Percentiles rank a stretch among this genome's conserved stretches.
Conservation (phyloP, 2,329 filamentous ascomycete species). For the Blastomyces emzantsi region DNA sequence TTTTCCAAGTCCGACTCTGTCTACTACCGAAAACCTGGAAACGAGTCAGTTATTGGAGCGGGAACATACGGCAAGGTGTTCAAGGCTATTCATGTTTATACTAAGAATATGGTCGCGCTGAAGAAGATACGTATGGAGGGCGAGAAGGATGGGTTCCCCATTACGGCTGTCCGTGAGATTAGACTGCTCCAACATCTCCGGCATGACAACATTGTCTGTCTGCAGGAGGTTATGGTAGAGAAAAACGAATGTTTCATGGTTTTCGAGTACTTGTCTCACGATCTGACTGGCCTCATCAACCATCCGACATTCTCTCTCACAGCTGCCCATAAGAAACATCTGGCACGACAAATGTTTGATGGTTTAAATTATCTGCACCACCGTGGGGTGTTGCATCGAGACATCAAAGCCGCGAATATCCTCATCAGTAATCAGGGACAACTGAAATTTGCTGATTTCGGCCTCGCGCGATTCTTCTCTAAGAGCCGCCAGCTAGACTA, state of each 20-base stretch:
- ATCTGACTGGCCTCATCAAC: slow-evolving; percentile 88
- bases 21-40: slow-evolving; percentile 92
- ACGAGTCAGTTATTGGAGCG: slow-evolving; percentile 91
- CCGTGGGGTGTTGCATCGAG: slow-evolving; percentile 86
- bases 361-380: slow-evolving; percentile 89
- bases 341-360: slow-evolving; percentile 87
- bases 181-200: slow-evolving; percentile 90
- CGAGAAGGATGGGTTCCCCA: slow-evolving; percentile 97
- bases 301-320: slow-evolving; percentile 86
- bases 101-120: slow-evolving; percentile 69
- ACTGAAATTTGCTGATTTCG: slow-evolving; percentile 92
- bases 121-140: slow-evolving; percentile 99
- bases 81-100: slow-evolving; percentile 72
- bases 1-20: slow-evolving; percentile 75
- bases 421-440: slow-evolving; percentile 82
- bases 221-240: slow-evolving; percentile 99
- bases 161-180: slow-evolving; percentile 93
- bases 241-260: slow-evolving; percentile 99
- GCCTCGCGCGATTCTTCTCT: slow-evolving; percentile 89
- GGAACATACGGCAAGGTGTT: slow-evolving; percentile 97
- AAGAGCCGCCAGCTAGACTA: slow-evolving; percentile 90
- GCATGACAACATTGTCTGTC: slow-evolving; percentile 74
- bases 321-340: slow-evolving; percentile 78
- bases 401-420: slow-evolving; percentile 98
- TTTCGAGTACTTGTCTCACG: slow-evolving; percentile 95